A percentile compares a stretch with the other conserved stretches of the same genome.
These are phyloP conservation scores for Phytopythium sindhum DNA, from an alignment of 352 stramenopile species.

Conservation along the genomic window DNA sequence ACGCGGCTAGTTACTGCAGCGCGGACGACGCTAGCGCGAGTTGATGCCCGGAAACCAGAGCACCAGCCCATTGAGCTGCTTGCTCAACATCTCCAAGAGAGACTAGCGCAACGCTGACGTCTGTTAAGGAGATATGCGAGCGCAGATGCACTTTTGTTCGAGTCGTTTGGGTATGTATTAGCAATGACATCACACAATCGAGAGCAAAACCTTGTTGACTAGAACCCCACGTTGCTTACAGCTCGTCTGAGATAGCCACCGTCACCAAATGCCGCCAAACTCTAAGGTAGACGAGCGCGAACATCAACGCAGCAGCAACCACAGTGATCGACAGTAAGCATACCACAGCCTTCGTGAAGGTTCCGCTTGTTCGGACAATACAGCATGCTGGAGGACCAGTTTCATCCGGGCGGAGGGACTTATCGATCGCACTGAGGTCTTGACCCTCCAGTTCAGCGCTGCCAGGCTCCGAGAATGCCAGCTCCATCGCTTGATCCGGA, in stretches of 20 bases:
- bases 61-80: not conserved
- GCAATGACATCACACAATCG: not conserved
- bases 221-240: not conserved
- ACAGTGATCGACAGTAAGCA: not conserved
- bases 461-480: not conserved
- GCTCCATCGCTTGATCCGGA: not conserved
- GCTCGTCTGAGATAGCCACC: not conserved
- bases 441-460: not conserved
- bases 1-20: not conserved
- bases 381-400: not conserved
- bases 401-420: not conserved
- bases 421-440: not conserved
- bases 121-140: not conserved
- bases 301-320: not conserved
- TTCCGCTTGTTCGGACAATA: not conserved
- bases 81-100: not conserved
- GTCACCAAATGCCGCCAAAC: not conserved
- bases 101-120: not conserved
- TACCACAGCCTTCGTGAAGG: not conserved
- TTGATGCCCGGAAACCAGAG: not conserved
- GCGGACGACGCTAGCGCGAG: not conserved
- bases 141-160: not conserved
- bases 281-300: not conserved
- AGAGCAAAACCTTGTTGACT: not conserved
- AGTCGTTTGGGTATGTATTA: not conserved